Base-by-base conservation (phyloP, 2,329 filamentous ascomycete genomes). In the Penicillium sp. region DNA sequence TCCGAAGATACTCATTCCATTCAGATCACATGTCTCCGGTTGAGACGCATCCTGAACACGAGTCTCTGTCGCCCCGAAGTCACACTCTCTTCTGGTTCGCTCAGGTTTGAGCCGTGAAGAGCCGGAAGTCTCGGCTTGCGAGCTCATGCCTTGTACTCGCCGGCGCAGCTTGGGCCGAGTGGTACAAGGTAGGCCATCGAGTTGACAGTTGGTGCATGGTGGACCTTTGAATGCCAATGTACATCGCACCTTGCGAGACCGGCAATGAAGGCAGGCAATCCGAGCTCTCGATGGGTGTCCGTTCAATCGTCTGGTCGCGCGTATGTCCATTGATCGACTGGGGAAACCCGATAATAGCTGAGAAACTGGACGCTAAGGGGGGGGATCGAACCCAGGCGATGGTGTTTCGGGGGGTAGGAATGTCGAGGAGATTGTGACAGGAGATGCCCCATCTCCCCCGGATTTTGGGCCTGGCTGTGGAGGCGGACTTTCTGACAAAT, bases 251-350 rank as follows among this genome's bases (percentile, higher is more conserved):
- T 43, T 43, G 18, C 40, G 40, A 27, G 40, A 24, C 26, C 40
- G 40, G 29, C 40, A 43, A 25, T 43, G 40, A 9, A 43, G 40
- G 12, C 40, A 43, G 32, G 40, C 40, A 11, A 43, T 27, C 5
- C 40, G 40, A n/a, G 40, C 40, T 33, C 40, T 29, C 24, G 40
- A 43, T 27, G 40, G 40, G 26, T 43, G 40, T 43, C 40, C 40
- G 25, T 43, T 43, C 3, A 43, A 25, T 35, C 9, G 33, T 34
- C 40, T 25, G 3, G 40, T 43, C 11, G 40, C 29, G 6, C 40
- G 40, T 35, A 43, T 35, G 24, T 43, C 40, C 40, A 43, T 43
- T 43, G 40, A 43, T 24, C 9, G 32, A 26, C 4, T 8, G 29
- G 29, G 4, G 11, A 8, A 3, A 11, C 3, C 7, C 3, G 8